Evolutionary conservation across 208 protist genomes (phyloP).

Genomic region (Porcisia hertigi): DNA sequence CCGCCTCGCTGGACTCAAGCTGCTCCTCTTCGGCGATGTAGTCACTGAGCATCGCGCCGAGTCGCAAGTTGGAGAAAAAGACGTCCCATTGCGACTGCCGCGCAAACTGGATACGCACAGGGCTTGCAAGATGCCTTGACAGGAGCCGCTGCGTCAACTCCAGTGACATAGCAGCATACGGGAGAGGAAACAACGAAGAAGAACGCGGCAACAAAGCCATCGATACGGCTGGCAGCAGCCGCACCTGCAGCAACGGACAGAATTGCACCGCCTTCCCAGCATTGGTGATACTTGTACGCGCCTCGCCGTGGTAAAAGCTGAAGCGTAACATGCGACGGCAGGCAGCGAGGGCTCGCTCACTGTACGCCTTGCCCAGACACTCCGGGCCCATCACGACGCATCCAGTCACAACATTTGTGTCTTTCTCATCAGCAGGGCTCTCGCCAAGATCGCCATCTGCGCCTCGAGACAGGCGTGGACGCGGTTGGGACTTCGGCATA

Average conservation of each 20-base stretch:
- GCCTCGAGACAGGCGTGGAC: conserved; percentile 5
- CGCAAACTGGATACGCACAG: not conserved
- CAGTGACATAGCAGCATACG: not conserved
- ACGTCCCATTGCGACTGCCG: conserved; percentile 26
- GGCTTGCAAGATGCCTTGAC: conserved; percentile 4
- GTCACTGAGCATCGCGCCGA: not conserved
- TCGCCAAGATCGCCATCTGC: not conserved
- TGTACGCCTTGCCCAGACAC: conserved; percentile 11
- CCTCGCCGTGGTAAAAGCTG: conserved; percentile 36
- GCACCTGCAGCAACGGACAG: conserved; percentile 19
- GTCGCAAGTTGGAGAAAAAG: conserved; percentile 3
- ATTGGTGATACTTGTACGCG: conserved; percentile 29
- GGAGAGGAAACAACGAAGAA: not conserved
- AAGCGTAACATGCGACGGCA: conserved; percentile 25
- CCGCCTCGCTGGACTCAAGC: conserved; percentile 11
- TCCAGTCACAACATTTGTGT: conserved; percentile 2
- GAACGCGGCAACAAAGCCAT: not conserved
- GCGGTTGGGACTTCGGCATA: not conserved
- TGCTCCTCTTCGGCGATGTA: conserved; percentile 3
- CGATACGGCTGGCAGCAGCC: not conserved
- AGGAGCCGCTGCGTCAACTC: conserved; percentile 20
- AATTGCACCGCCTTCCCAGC: conserved; percentile 24
- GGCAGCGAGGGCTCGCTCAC: conserved; percentile 7
- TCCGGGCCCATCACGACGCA: conserved; percentile 20
- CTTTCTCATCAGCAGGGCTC: not conserved